Conservation (phyloP, 108 stramenopile genomes). For the Craspedostauros australis region DNA sequence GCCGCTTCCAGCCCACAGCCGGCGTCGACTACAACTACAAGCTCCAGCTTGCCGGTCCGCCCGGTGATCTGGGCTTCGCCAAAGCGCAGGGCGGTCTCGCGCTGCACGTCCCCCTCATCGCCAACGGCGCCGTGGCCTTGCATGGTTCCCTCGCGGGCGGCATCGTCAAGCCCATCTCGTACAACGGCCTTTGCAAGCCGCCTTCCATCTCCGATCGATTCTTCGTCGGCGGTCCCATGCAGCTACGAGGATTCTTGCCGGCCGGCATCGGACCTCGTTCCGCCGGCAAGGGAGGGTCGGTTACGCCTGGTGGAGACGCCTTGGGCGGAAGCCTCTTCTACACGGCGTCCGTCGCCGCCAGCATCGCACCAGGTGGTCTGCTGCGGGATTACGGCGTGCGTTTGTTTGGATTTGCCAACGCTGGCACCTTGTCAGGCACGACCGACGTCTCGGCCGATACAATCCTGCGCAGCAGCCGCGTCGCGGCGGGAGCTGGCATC, state of each 20-base stretch:
- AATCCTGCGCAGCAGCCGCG: slow-evolving; percentile 29
- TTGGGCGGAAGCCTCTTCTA: slow-evolving; percentile 78
- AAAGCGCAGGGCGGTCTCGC: slow-evolving; percentile 54
- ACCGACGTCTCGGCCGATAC: slow-evolving; percentile 9
- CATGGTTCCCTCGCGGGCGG: slow-evolving; percentile 54
- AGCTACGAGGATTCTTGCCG: slow-evolving; percentile 73
- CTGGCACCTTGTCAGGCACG: slow-evolving; percentile 54
- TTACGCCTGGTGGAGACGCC: slow-evolving; percentile 66
- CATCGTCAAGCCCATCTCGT: slow-evolving; percentile 41
- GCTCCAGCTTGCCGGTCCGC: slow-evolving; percentile 67
- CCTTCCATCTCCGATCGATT: slow-evolving; percentile 72
- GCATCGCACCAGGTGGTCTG: slow-evolving; percentile 33
- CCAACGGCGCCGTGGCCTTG: slow-evolving; percentile 35
- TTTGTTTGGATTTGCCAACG: slow-evolving; percentile 72
- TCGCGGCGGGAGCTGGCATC: slow-evolving; percentile 63
- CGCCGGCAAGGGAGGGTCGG: slow-evolving; percentile 33
- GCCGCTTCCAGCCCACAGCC: slow-evolving; percentile 47
- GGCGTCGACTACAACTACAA: slow-evolving; percentile 48
- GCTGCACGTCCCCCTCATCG: slow-evolving; percentile 41
- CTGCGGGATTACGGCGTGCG: slow-evolving; percentile 53
- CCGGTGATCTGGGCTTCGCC: slow-evolving; percentile 70
- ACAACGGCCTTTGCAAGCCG: slow-evolving; percentile 49
- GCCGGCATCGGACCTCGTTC: slow-evolving; percentile 76
- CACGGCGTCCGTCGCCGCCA: slow-evolving; percentile 53
- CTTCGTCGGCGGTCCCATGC: slow-evolving; percentile 74